These are phyloP conservation scores for Caryopteris hybrid DNA, from an alignment of 305 asterid species.

Conservation along the genomic window DNA sequence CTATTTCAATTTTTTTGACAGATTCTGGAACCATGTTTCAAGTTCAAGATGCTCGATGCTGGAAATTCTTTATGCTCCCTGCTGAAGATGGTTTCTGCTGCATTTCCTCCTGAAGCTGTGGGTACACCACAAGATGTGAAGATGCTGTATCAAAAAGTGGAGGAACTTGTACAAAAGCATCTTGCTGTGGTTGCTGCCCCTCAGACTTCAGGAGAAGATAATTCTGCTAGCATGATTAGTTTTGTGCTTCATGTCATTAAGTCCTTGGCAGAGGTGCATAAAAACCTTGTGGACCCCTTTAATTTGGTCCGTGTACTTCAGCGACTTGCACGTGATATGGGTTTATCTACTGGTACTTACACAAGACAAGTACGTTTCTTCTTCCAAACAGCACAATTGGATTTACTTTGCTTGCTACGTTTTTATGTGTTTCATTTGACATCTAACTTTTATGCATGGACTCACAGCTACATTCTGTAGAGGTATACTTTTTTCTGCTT, in stretches of 20 bases:
- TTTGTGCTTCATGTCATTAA: slow-evolving; percentile 90
- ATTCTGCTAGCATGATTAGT: slow-evolving; percentile 87
- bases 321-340: slow-evolving; percentile 96
- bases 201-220: slow-evolving; percentile 91
- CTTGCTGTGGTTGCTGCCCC: slow-evolving; percentile 90
- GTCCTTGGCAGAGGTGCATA: slow-evolving; percentile 88
- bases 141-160: slow-evolving; percentile 89
- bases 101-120: slow-evolving; percentile 86
- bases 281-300: slow-evolving; percentile 76
- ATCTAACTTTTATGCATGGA: background rate
- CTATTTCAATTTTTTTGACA: slow-evolving; percentile 28
- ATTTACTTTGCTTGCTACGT: slow-evolving; percentile 15
- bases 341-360: slow-evolving; percentile 68
- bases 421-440: background rate
- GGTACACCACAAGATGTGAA: slow-evolving; percentile 86
- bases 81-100: slow-evolving; percentile 88
- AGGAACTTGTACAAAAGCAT: slow-evolving; percentile 97
- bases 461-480: slow-evolving; percentile 9
- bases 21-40: slow-evolving; percentile 99
- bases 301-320: slow-evolving; percentile 92
- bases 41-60: slow-evolving; percentile 97
- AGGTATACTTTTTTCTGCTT: slow-evolving; percentile 1
- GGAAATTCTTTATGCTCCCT: slow-evolving; percentile 93
- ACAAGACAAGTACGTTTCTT: slow-evolving; percentile 71
- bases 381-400: slow-evolving; percentile 4